These are phyloP conservation scores for Boletus fagicola DNA, from an alignment of 768 basidiomycete species.

Conservation along the genomic window DNA sequence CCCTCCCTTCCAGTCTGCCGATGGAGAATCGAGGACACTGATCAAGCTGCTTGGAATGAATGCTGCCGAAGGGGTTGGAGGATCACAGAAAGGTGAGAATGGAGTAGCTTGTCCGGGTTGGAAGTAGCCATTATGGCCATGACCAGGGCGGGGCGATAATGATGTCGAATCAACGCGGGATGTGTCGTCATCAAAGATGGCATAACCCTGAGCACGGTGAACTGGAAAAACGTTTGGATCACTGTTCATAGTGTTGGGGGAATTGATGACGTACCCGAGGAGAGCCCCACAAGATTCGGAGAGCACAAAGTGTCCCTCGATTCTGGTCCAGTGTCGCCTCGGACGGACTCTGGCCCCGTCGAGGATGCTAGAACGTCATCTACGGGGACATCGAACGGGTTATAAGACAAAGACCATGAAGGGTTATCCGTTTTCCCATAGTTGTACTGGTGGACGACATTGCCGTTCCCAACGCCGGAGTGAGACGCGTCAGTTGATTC, in stretches of 20 bases:
- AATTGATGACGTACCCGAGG: conserved; percentile 32
- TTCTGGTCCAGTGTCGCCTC: conserved; percentile 12
- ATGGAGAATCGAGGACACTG: conserved; percentile 47
- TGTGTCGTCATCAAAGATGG: conserved; percentile 41
- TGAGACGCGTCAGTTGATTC: conserved; percentile 16
- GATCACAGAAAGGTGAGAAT: conserved; percentile 58
- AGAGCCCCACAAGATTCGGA: conserved; percentile 30
- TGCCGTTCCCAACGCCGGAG: conserved; percentile 4
- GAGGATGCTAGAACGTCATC: conserved; percentile 22
- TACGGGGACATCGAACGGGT: conserved; percentile 29
- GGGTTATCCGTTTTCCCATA: conserved; percentile 16
- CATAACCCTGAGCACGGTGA: conserved; percentile 39
- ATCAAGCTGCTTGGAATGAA: conserved; percentile 56
- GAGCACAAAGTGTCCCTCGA: conserved; percentile 20
- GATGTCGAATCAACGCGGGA: conserved; percentile 28
- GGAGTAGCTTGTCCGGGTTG: conserved; percentile 24
- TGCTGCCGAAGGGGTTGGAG: conserved; percentile 39
- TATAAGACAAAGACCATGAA: conserved; percentile 31
- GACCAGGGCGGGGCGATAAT: conserved; percentile 11
- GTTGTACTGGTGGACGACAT: conserved; percentile 5
- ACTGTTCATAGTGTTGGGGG: conserved; percentile 11
- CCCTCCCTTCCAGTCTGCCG: conserved; percentile 50
- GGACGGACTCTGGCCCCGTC: conserved; percentile 9
- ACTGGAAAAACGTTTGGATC: conserved; percentile 13
- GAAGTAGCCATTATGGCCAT: conserved; percentile 14